Base-by-base conservation (phyloP, 2,329 filamentous ascomycete genomes). In the Arthrobotrys pseudoclavata region DNA sequence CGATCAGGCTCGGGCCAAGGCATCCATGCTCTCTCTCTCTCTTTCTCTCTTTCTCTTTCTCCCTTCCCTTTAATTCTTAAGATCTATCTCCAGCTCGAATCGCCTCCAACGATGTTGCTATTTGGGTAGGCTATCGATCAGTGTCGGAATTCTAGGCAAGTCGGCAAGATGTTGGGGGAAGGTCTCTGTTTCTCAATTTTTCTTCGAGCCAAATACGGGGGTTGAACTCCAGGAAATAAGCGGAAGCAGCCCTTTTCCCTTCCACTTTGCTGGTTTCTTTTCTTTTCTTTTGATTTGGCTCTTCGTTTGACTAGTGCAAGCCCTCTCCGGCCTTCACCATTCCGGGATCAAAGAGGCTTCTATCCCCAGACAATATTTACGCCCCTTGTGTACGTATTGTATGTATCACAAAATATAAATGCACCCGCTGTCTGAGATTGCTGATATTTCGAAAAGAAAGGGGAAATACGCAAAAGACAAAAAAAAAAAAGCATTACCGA, bases 1-100 rank as follows among this genome's bases (percentile, higher is more conserved):
- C 60, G 60, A 72, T 72, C 60, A 72, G 48, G 53, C 24, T 72
- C 69, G 60, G 69, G 69, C 48, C 42, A 37, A 42, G 69, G 20
- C 29, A 71, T 64, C 68, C 68, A 71, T 71, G 68, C 57, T 61
- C 37, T 13, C 15, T 34, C 24, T 31, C 37, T 42, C 13, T 3
- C 13, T 3, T 15, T 42, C 13, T 45, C 42, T 1, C 2, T 45
- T n/a, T 18, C 42, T 7, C n/a, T 4, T 18, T 42, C 42, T 18
- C 20, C 37, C 2, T n/a, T 40, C 37, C 47, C 10, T 26, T n/a
- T 15, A 10, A 6, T 29, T 52, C 22, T n/a, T 3, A 26, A n/a
- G 7, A 37, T 13, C 13, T 57, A 22, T 57, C 29, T 57, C 29
- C 29, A 13, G 26, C 48, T 53, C 48, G 13, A 18, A 37, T 15